Conservation (phyloP, 139 green algal species). For the Chlamydomonas schloesseri region DNA sequence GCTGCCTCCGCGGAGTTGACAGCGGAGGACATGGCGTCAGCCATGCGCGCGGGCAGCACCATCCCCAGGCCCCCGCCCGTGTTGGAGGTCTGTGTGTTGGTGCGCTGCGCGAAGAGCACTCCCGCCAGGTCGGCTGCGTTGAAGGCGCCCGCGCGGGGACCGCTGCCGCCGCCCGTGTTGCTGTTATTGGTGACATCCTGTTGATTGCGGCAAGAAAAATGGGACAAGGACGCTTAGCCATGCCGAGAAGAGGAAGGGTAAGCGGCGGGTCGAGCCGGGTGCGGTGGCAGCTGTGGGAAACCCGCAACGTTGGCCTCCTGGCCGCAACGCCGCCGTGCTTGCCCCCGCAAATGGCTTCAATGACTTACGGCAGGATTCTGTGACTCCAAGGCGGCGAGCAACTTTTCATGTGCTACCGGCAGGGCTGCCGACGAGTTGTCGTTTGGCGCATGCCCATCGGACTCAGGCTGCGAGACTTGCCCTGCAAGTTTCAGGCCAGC, state of each 20-base stretch:
- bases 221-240: too few relatives aligned
- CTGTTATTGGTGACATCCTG: background rate
- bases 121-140: constrained; percentile 3
- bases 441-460: too few relatives aligned
- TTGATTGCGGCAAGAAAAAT: too few relatives aligned
- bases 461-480: too few relatives aligned
- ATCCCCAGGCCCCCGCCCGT: background rate
- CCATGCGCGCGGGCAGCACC: constrained; percentile 16
- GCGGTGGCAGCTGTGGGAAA: background rate
- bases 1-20: background rate
- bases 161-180: background rate
- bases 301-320: background rate
- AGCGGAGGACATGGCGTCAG: background rate
- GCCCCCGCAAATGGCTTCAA: too few relatives aligned
- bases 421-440: too few relatives aligned
- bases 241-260: too few relatives aligned
- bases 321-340: too few relatives aligned
- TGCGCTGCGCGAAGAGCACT: constrained; percentile 31
- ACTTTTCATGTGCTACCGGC: constrained; percentile 1
- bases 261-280: too few relatives aligned
- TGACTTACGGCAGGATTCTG: too few relatives aligned
- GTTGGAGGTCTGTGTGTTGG: constrained; percentile 26
- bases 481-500: too few relatives aligned
- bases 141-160: background rate
- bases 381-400: constrained; percentile 28